phyloP scores from a whole-genome alignment of 495 filamentous ascomycete species.

The Chaetomium cochliodes region DNA sequence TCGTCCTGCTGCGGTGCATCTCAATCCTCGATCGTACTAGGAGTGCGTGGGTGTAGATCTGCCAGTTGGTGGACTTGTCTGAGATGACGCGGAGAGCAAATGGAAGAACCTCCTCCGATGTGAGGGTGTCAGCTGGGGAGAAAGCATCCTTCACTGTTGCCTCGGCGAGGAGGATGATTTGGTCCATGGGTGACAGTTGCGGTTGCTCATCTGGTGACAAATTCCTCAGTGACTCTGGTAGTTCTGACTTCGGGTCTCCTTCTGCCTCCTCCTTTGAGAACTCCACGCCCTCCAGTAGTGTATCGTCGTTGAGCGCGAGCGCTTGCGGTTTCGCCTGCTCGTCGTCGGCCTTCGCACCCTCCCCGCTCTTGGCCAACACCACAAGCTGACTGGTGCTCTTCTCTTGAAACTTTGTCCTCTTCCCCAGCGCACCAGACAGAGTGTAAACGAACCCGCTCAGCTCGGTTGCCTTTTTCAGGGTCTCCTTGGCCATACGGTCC shows the following conservation, averaged over 20 bases:
- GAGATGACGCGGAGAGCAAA: conserved; percentile 86
- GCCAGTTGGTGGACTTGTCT: conserved; percentile 93
- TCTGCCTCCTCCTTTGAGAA: conserved; percentile 57
- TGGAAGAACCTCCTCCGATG: conserved; percentile 86
- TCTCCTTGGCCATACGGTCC: conserved; percentile 69
- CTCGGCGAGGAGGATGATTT: conserved; percentile 76
- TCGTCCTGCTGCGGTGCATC: conserved; percentile 75
- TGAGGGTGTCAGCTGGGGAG: conserved; percentile 77
- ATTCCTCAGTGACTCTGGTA: conserved; percentile 59
- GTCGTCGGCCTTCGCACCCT: conserved; percentile 17
- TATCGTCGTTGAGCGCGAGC: conserved; percentile 85
- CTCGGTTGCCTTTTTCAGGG: conserved; percentile 63
- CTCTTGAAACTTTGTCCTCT: conserved; percentile 89
- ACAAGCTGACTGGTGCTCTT: conserved; percentile 88
- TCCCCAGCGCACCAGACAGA: conserved; percentile 81
- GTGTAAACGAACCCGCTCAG: conserved; percentile 73
- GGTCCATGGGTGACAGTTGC: conserved; percentile 74
- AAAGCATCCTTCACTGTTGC: conserved; percentile 87
- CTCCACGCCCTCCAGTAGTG: conserved; percentile 78
- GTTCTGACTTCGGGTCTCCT: conserved; percentile 42
- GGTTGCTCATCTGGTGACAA: conserved; percentile 80
- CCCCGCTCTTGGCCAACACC: conserved; percentile 76
- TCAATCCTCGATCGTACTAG: conserved; percentile 87
- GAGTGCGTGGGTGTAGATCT: conserved; percentile 91
- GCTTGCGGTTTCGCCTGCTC: conserved; percentile 54